These are phyloP conservation scores for Penicillium sp. DNA, from an alignment of 2,329 filamentous ascomycete genomes.

Conservation along the genomic window DNA sequence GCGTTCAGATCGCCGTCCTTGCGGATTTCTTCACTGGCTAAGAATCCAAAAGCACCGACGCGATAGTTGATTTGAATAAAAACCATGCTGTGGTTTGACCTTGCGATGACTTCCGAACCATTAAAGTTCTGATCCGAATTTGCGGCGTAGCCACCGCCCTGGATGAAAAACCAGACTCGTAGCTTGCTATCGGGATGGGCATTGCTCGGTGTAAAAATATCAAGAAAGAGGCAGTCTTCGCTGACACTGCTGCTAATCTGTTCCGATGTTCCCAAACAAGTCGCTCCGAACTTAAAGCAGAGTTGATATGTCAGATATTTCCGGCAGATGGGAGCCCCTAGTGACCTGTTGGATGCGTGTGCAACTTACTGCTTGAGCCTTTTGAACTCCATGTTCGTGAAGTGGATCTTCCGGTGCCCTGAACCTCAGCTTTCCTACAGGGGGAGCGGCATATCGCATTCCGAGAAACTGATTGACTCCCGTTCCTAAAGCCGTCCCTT, in stretches of 20 bases:
- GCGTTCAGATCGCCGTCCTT: slow-evolving; percentile 58
- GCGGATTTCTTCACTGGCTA: slow-evolving; percentile 56
- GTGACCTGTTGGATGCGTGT: background rate
- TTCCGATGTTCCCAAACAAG: slow-evolving; percentile 65
- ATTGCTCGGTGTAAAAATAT: slow-evolving; percentile 26
- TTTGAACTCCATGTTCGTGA: slow-evolving; percentile 35
- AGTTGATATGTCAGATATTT: slow-evolving; percentile 8
- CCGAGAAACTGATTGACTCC: slow-evolving; percentile 68
- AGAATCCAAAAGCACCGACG: slow-evolving; percentile 61
- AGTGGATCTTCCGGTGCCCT: slow-evolving; percentile 60
- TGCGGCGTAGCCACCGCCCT: slow-evolving; percentile 57
- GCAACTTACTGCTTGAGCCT: slow-evolving; percentile 48
- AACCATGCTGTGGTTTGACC: slow-evolving; percentile 56
- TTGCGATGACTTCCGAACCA: slow-evolving; percentile 55
- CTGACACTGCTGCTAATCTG: slow-evolving; percentile 56
- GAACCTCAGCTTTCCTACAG: slow-evolving; percentile 62
- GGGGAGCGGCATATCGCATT: slow-evolving; percentile 66
- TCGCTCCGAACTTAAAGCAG: slow-evolving; percentile 19
- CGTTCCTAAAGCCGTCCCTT: slow-evolving; percentile 51
- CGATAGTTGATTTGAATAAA: slow-evolving; percentile 69
- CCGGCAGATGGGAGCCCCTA: background rate
- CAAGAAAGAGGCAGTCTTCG: slow-evolving; percentile 30
- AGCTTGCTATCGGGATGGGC: slow-evolving; percentile 46
- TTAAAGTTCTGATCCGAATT: slow-evolving; percentile 53
- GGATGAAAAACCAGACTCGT: slow-evolving; percentile 59